Evolutionary conservation across 371 early-diverging fungal species (phyloP).

Genomic region (Actinomortierella wolfii): DNA sequence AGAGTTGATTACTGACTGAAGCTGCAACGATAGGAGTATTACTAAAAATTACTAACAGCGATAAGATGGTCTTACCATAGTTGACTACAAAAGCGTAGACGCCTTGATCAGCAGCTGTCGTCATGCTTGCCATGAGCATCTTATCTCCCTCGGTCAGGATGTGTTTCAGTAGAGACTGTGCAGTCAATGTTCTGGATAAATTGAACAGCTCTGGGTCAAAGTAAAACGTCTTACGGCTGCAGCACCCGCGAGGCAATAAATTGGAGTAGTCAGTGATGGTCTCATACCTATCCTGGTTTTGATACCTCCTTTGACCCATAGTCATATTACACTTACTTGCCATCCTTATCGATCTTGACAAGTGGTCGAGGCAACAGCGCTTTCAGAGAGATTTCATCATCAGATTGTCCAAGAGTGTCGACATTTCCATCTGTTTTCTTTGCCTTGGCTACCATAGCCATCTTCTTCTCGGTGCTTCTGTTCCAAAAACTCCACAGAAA

Average conservation of each 20-base stretch:
- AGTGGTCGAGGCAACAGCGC: slow-evolving; percentile 51
- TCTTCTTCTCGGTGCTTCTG: slow-evolving; percentile 43
- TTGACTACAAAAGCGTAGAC: slow-evolving; percentile 85
- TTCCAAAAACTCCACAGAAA: slow-evolving; percentile 57
- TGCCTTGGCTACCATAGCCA: slow-evolving; percentile 1
- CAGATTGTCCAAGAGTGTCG: not conserved
- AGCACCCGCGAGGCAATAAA: no score
- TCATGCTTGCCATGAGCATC: slow-evolving; percentile 75
- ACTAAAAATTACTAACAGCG: no score
- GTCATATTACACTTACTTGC: no score
- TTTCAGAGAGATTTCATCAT: slow-evolving; percentile 22
- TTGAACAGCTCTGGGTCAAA: slow-evolving; percentile 64
- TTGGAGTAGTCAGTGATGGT: no score
- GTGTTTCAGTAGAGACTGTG: slow-evolving; percentile 90
- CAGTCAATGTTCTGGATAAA: slow-evolving; percentile 78
- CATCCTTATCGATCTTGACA: slow-evolving; percentile 27
- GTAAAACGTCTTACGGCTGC: slow-evolving; percentile 49
- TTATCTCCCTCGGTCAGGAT: slow-evolving; percentile 95
- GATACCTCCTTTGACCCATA: no score
- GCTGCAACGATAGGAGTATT: not conserved
- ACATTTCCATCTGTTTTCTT: slow-evolving; percentile 10
- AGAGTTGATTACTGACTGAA: slow-evolving; percentile 1
- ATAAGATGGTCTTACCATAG: slow-evolving; percentile 64
- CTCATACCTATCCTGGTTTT: no score
- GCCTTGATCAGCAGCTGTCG: slow-evolving; percentile 70